These are phyloP conservation scores for Salvia rosmarinus DNA, from an alignment of 257 asterid genomes.

Conservation along the genomic window DNA sequence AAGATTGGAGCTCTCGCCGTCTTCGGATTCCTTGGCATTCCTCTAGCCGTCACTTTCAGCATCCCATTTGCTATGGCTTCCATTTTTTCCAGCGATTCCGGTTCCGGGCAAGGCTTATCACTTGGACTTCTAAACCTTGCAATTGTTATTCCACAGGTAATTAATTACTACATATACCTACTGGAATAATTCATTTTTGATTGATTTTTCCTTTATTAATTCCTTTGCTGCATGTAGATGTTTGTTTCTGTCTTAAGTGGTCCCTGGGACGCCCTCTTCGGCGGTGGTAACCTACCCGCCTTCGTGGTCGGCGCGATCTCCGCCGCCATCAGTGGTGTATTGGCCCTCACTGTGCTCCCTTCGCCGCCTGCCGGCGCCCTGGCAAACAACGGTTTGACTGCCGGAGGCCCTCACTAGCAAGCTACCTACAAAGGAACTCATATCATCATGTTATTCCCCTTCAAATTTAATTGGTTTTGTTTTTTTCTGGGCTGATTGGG, in stretches of 20 bases:
- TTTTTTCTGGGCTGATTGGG: constrained; percentile 20
- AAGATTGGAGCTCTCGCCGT: constrained; percentile 64
- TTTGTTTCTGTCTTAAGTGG: constrained; percentile 69
- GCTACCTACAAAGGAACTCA: too few species aligned
- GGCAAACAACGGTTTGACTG: constrained; percentile 39
- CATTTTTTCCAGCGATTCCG: constrained; percentile 70
- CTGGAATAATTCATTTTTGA: too few species aligned
- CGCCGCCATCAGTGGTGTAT: constrained; percentile 60
- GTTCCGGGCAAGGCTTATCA: constrained; percentile 88
- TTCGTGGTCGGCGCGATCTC: constrained; percentile 70
- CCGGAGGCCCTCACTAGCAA: constrained; percentile 46
- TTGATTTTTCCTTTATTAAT: too few species aligned
- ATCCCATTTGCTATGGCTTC: constrained; percentile 96
- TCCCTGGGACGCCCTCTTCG: constrained; percentile 73
- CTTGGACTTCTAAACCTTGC: constrained; percentile 85
- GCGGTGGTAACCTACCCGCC: constrained; percentile 88
- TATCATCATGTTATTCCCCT: background rate
- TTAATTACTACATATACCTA: too few species aligned
- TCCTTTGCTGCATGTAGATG: constrained; percentile 53
- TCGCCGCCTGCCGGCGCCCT: constrained; percentile 52
- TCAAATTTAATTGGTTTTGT: background rate
- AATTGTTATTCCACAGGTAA: constrained; percentile 82
- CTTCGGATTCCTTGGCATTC: constrained; percentile 78
- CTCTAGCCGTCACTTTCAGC: constrained; percentile 82
- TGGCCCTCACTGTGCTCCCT: constrained; percentile 63